Percentiles rank a stretch among this genome's conserved stretches.
Evolutionary conservation across 129 eudicot genomes (phyloP).

Genomic region (Flaveria trinervia): DNA sequence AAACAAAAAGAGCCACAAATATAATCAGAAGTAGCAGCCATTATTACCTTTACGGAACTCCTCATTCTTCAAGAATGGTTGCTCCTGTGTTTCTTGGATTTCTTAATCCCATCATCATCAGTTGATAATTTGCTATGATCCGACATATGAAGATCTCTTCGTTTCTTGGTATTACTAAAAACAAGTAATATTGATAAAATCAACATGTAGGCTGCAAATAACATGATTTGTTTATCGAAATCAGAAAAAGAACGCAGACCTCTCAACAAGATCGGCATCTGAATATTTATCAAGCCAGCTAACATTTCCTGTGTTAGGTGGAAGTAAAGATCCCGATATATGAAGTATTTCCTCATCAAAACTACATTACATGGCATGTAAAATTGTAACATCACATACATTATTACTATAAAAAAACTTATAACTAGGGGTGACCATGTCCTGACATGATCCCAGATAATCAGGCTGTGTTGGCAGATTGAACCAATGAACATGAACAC

Average conservation of each 20-base stretch:
- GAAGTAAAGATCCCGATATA: constrained; percentile 69
- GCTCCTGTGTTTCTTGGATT: constrained; percentile 6
- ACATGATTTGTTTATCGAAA: not conserved
- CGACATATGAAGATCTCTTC: not conserved
- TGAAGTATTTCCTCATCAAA: constrained; percentile 90
- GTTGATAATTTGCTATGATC: constrained; percentile 8
- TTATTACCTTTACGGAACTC: constrained; percentile 1
- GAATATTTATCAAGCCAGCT: constrained; percentile 60
- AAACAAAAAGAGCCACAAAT: not conserved
- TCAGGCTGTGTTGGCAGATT: not conserved
- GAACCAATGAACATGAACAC: not conserved
- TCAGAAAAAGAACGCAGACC: constrained; percentile 32
- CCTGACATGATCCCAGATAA: not conserved
- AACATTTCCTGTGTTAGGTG: constrained; percentile 59
- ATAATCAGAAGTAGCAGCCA: not conserved
- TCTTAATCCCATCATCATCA: not conserved
- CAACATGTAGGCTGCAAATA: not conserved
- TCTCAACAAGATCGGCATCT: constrained; percentile 44
- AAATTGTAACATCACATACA: not conserved
- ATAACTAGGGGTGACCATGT: not conserved
- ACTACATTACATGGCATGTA: constrained; percentile 39
- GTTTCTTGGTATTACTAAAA: constrained; percentile 8
- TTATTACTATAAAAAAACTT: not conserved
- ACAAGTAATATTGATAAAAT: not conserved
- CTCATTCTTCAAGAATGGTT: constrained; percentile 3